Evolutionary conservation across 148 eudicot species (phyloP).

Genomic region (Diospyros kaki): DNA sequence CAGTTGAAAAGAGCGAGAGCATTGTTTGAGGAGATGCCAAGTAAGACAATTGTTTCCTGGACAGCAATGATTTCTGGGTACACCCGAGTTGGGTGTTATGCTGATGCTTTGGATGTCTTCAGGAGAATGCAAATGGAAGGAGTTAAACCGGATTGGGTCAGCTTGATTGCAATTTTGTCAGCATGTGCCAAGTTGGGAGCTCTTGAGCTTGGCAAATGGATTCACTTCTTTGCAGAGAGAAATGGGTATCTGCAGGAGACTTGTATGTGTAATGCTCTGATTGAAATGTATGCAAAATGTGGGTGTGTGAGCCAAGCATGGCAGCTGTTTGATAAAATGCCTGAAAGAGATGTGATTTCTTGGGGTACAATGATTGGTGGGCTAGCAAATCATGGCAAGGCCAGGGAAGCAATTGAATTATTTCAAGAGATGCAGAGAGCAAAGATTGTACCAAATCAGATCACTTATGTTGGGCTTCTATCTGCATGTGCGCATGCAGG

Average conservation of each 20-base stretch:
- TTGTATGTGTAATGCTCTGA: slow-evolving; percentile 19
- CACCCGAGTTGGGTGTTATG: slow-evolving; percentile 20
- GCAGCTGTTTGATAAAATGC: slow-evolving; percentile 17
- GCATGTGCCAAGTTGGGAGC: slow-evolving; percentile 30
- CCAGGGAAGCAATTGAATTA: slow-evolving; percentile 28
- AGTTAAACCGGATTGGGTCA: slow-evolving; percentile 27
- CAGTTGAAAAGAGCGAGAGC: slow-evolving; percentile 24
- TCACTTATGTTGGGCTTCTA: background rate
- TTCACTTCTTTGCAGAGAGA: slow-evolving; percentile 27
- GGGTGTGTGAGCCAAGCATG: slow-evolving; percentile 23
- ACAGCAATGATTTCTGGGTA: slow-evolving; percentile 33
- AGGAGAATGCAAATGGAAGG: slow-evolving; percentile 29
- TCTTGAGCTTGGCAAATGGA: slow-evolving; percentile 35
- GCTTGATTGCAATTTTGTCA: slow-evolving; percentile 27
- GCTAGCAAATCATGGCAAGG: slow-evolving; percentile 33
- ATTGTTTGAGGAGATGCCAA: slow-evolving; percentile 31
- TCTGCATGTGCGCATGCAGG: too few relatives aligned
- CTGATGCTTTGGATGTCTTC: slow-evolving; percentile 26
- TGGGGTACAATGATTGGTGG: slow-evolving; percentile 38
- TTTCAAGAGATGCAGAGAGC: slow-evolving; percentile 31
- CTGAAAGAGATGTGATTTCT: slow-evolving; percentile 25
- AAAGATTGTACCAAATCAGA: background rate
- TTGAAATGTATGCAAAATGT: slow-evolving; percentile 33
- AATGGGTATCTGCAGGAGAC: slow-evolving; percentile 23
- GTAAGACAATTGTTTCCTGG: slow-evolving; percentile 32